These are phyloP conservation scores for Cercospora brassicicola DNA, from an alignment of 2,329 filamentous ascomycete genomes.

Conservation along the genomic window DNA sequence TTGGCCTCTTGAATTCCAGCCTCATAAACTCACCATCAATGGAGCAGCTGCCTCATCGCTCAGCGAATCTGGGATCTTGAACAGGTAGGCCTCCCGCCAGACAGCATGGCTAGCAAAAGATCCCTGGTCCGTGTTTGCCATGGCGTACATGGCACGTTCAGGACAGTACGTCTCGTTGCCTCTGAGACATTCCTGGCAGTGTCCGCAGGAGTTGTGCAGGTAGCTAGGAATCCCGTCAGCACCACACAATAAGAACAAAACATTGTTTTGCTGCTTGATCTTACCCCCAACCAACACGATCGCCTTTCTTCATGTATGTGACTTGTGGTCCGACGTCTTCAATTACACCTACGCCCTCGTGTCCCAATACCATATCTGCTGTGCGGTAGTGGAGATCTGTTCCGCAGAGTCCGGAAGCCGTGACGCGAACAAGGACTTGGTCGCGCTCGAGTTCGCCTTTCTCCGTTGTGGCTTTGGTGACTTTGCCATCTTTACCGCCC, in stretches of 20 bases:
- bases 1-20: neutral
- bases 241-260: neutral
- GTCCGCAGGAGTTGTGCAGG: constrained; percentile 47
- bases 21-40: constrained; percentile 42
- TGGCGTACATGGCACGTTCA: constrained; percentile 47
- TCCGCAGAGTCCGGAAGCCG: constrained; percentile 66
- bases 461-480: constrained; percentile 52
- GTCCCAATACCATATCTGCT: constrained; percentile 52
- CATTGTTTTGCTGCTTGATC: neutral
- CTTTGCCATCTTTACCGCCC: constrained; percentile 59
- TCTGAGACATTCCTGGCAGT: constrained; percentile 49
- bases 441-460: constrained; percentile 51
- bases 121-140: constrained; percentile 50
- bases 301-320: constrained; percentile 51
- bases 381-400: constrained; percentile 49
- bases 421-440: constrained; percentile 63
- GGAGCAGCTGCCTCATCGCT: constrained; percentile 51
- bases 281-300: constrained; percentile 54
- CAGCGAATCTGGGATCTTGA: constrained; percentile 49
- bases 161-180: constrained; percentile 50
- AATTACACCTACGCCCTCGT: constrained; percentile 57
- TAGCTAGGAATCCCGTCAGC: constrained; percentile 31
- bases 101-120: constrained; percentile 49
- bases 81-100: constrained; percentile 52
- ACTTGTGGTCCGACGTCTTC: constrained; percentile 50